Evolutionary conservation across 192 early-diverging fungal genomes (phyloP).

Genomic region (Thamnidium elegans): DNA sequence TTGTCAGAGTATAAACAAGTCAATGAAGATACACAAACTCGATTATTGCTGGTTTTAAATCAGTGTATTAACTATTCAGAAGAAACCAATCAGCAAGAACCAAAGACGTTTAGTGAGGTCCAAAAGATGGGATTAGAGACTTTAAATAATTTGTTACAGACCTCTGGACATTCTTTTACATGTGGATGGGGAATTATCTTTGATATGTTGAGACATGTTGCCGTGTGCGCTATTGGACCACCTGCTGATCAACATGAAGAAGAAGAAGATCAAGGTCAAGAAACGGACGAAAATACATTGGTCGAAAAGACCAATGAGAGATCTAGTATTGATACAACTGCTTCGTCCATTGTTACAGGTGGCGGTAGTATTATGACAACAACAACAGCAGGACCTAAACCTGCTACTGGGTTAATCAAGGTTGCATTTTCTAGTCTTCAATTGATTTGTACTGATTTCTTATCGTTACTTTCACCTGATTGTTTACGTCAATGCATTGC

Average conservation of each 20-base stretch:
- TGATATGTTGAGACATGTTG: constrained; percentile 73
- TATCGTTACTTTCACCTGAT: constrained; percentile 71
- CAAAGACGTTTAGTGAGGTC: constrained; percentile 51
- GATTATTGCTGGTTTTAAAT: constrained; percentile 59
- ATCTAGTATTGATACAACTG: constrained; percentile 15
- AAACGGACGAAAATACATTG: constrained; percentile 7
- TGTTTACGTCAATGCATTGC: constrained; percentile 80
- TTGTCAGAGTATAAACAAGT: constrained; percentile 54
- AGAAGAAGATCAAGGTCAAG: constrained; percentile 11
- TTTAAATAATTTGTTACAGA: constrained; percentile 86
- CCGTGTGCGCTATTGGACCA: constrained; percentile 8
- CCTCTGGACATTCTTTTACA: constrained; percentile 82
- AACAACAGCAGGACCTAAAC: not conserved
- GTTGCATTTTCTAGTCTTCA: constrained; percentile 91
- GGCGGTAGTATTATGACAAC: not conserved
- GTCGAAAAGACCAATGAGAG: not conserved
- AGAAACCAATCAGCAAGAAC: not conserved
- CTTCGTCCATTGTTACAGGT: constrained; percentile 8
- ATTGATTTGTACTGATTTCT: constrained; percentile 92
- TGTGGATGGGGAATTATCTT: constrained; percentile 88
- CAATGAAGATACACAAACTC: constrained; percentile 64
- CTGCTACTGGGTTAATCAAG: constrained; percentile 54
- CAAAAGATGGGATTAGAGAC: constrained; percentile 85
- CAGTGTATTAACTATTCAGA: constrained; percentile 51
- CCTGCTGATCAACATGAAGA: not conserved